These are phyloP conservation scores for Eustoma russellianum DNA, from an alignment of 257 asterid genomes.

Conservation along the genomic window DNA sequence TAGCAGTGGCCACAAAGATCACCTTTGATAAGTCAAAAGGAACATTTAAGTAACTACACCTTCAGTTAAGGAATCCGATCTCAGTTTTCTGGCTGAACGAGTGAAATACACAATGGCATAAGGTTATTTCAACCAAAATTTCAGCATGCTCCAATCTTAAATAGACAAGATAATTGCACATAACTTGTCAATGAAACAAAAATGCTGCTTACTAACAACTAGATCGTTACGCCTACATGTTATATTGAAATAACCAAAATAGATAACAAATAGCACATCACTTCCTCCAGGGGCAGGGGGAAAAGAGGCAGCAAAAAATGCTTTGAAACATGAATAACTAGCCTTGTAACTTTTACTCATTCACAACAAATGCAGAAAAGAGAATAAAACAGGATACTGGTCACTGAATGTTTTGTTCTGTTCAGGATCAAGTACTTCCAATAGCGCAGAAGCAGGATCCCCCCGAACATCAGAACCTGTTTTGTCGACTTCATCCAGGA, in stretches of 20 bases:
- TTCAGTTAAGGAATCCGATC: constrained; percentile 49
- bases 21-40: constrained; percentile 98
- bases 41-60: constrained; percentile 79
- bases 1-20: constrained; percentile 97
- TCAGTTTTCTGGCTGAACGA: background rate
- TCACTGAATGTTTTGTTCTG: constrained; percentile 91
- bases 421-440: constrained; percentile 99
- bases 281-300: background rate
- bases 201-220: too few relatives aligned
- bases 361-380: background rate
- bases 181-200: too few relatives aligned
- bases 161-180: too few relatives aligned
- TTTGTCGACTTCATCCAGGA: constrained; percentile 97
- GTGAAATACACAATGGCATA: too few relatives aligned
- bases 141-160: too few relatives aligned
- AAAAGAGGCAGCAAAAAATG: background rate
- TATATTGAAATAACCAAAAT: background rate
- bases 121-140: background rate
- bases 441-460: constrained; percentile 96
- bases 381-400: constrained; percentile 65
- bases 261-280: background rate
- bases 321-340: constrained; percentile 2
- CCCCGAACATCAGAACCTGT: constrained; percentile 99
- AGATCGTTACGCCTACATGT: too few relatives aligned
- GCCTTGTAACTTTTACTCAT: background rate